Conservation (phyloP, 139 green algal genomes). For the Limnomonas spitsbergensis region DNA sequence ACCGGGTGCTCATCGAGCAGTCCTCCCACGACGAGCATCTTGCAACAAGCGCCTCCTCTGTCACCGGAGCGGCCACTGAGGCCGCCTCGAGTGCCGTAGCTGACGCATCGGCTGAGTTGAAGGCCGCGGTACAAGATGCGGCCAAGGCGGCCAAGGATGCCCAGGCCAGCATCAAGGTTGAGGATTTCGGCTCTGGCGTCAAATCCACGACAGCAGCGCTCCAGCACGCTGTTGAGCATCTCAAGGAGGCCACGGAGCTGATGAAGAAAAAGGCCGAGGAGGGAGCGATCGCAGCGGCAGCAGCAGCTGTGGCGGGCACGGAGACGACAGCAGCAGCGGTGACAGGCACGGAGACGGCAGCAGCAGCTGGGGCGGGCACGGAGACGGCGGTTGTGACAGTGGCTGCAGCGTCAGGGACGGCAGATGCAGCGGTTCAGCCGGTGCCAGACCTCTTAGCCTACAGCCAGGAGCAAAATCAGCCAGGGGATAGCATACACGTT, state of each 20-base stretch:
- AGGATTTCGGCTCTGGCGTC: background rate
- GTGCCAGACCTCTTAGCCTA: conserved; percentile 12
- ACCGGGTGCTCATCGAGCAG: background rate
- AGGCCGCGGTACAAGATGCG: no score
- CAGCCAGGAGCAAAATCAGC: background rate
- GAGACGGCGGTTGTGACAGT: no score
- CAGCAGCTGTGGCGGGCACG: background rate
- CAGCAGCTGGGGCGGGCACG: no score
- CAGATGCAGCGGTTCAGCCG: background rate
- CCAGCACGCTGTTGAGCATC: conserved; percentile 1
- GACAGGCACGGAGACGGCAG: background rate
- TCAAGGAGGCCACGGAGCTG: conserved; percentile 8
- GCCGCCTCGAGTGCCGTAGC: no score
- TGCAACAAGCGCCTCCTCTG: background rate
- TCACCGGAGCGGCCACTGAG: background rate
- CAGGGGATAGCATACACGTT: conserved; percentile 72
- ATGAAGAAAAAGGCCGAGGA: conserved; percentile 7
- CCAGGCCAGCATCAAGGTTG: background rate
- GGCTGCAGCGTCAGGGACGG: no score
- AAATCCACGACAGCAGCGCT: background rate
- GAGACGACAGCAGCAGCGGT: background rate
- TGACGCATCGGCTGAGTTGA: no score
- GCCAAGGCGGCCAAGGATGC: no score
- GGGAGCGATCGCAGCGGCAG: background rate
- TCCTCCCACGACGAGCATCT: background rate